A percentile compares a stretch with the other conserved stretches of the same genome.
Evolutionary conservation across 2,329 filamentous ascomycete genomes (phyloP).

Genomic region (Fusarium anthophilum): DNA sequence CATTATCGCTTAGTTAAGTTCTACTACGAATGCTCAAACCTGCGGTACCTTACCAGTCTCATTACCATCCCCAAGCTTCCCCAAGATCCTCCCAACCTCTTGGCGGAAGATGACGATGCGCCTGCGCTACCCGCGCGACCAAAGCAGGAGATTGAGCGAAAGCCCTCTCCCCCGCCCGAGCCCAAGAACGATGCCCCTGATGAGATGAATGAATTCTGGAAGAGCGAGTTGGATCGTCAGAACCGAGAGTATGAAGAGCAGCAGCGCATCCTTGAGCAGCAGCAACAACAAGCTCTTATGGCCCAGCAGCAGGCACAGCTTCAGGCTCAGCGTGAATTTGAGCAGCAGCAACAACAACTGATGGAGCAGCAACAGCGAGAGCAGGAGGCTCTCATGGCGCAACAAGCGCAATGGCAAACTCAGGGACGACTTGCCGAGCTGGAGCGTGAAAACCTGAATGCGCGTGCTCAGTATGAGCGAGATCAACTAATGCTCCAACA

Average conservation of each 20-base stretch:
- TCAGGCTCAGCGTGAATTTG: slow-evolving; percentile 93
- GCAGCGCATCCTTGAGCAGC: slow-evolving; percentile 86
- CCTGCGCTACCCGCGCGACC: slow-evolving; percentile 84
- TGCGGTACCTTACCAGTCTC: slow-evolving; percentile 93
- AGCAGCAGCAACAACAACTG: slow-evolving; percentile 89
- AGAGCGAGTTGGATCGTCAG: slow-evolving; percentile 87
- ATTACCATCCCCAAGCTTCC: slow-evolving; percentile 97
- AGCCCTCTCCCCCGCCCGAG: slow-evolving; percentile 74
- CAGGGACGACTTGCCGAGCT: slow-evolving; percentile 95
- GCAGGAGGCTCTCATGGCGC: slow-evolving; percentile 86
- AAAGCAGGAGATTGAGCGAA: slow-evolving; percentile 76
- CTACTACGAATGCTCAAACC: slow-evolving; percentile 98
- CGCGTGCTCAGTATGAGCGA: slow-evolving; percentile 93
- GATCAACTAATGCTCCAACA: slow-evolving; percentile 97
- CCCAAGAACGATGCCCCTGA: slow-evolving; percentile 83
- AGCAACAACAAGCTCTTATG: slow-evolving; percentile 82
- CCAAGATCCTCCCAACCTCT: slow-evolving; percentile 89
- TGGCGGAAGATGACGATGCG: slow-evolving; percentile 84
- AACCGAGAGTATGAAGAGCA: slow-evolving; percentile 96
- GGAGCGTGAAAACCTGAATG: slow-evolving; percentile 93
- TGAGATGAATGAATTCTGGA: slow-evolving; percentile 98
- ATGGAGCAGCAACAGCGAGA: slow-evolving; percentile 90
- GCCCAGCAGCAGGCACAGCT: slow-evolving; percentile 84
- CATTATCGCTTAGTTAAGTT: slow-evolving; percentile 97
- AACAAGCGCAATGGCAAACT: slow-evolving; percentile 93